These are phyloP conservation scores for Trichoderma sp. DNA, from an alignment of 2,329 filamentous ascomycete species.

Conservation along the genomic window DNA sequence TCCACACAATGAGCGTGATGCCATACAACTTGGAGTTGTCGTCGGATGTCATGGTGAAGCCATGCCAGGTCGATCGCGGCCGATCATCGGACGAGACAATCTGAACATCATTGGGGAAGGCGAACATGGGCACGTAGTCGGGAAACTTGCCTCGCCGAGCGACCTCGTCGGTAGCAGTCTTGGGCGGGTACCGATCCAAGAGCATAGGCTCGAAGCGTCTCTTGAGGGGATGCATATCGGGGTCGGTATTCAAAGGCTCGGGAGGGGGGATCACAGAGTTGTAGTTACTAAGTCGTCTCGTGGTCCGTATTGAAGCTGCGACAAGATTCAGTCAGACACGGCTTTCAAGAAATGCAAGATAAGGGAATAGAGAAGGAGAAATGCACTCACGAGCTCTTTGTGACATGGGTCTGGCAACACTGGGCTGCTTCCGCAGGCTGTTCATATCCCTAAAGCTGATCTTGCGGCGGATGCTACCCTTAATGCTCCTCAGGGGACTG, in stretches of 20 bases:
- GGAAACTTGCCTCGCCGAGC: constrained; percentile 82
- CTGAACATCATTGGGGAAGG: constrained; percentile 96
- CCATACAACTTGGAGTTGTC: constrained; percentile 91
- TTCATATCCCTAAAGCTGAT: constrained; percentile 95
- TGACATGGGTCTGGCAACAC: constrained; percentile 61
- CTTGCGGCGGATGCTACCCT: constrained; percentile 87
- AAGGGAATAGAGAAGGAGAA: not conserved
- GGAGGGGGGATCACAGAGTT: constrained; percentile 96
- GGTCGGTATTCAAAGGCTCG: constrained; percentile 82
- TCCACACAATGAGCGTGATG: constrained; percentile 89
- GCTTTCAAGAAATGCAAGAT: not conserved
- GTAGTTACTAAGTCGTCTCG: constrained; percentile 90
- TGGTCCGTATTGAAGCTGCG: constrained; percentile 66
- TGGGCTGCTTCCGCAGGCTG: constrained; percentile 84
- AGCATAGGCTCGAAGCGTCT: constrained; percentile 94
- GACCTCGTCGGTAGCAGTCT: constrained; percentile 74
- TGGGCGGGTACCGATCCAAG: constrained; percentile 87
- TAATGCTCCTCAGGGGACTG: constrained; percentile 56
- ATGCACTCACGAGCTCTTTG: constrained; percentile 42
- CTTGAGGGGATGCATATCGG: constrained; percentile 93
- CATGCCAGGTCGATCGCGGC: constrained; percentile 96
- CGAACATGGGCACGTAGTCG: constrained; percentile 98
- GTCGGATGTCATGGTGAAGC: constrained; percentile 94
- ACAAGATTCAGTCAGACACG: not conserved
- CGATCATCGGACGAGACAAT: constrained; percentile 94